Evolutionary conservation across 441 rosid species (phyloP).

Genomic region (Euphorbia corollata): DNA sequence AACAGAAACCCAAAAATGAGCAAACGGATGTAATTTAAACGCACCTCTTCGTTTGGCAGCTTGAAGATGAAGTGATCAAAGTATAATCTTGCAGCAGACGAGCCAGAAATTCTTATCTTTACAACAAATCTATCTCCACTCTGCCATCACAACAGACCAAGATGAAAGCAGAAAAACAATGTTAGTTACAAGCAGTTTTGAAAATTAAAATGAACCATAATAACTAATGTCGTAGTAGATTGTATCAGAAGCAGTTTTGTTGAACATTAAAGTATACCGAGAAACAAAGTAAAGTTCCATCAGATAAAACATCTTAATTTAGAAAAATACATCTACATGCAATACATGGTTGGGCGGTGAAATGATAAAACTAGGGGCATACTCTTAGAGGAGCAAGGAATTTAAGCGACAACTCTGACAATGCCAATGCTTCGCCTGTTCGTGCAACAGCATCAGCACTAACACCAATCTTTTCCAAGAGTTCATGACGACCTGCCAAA

Average conservation of each 20-base stretch:
- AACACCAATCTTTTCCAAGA: slow-evolving; percentile 52
- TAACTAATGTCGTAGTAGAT: background rate
- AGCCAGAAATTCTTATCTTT: slow-evolving; percentile 48
- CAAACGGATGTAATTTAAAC: slow-evolving; percentile 2
- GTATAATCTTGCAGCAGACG: slow-evolving; percentile 55
- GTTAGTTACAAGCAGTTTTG: no score
- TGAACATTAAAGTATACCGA: background rate
- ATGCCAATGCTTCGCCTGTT: slow-evolving; percentile 46
- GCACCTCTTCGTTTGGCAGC: slow-evolving; percentile 62
- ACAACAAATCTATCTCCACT: slow-evolving; percentile 62
- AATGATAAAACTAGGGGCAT: slow-evolving; percentile 20
- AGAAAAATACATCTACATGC: background rate
- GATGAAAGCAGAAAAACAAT: background rate
- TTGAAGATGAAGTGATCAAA: slow-evolving; percentile 57
- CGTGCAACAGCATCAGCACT: slow-evolving; percentile 61
- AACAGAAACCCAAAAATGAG: slow-evolving; percentile 4
- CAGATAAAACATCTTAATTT: background rate
- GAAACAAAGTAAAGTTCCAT: background rate
- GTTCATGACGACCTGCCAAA: slow-evolving; percentile 60
- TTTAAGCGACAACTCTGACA: slow-evolving; percentile 60
- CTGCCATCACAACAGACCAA: slow-evolving; percentile 24
- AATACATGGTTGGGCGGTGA: background rate
- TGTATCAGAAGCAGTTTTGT: background rate
- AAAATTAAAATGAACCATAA: no score
- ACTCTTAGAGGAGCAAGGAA: slow-evolving; percentile 64